These are phyloP conservation scores for Limonium bicolor DNA, from an alignment of 148 eudicot genomes.

Conservation along the genomic window DNA sequence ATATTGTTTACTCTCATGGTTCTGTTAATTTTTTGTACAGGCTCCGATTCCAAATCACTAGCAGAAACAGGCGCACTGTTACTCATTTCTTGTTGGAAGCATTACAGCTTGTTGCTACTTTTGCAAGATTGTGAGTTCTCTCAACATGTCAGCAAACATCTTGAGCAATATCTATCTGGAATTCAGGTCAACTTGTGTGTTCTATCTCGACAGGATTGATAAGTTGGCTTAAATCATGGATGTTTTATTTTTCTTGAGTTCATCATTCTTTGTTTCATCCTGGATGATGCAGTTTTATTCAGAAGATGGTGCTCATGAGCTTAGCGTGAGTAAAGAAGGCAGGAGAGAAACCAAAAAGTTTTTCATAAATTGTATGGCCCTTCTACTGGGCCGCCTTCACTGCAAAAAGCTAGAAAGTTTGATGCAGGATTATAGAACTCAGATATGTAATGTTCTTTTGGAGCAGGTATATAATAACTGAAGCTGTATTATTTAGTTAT, in stretches of 20 bases:
- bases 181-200: conserved; percentile 32
- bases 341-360: conserved; percentile 46
- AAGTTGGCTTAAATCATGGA: no score
- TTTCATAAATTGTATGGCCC: conserved; percentile 61
- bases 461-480: conserved; percentile 51
- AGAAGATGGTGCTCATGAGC: conserved; percentile 28
- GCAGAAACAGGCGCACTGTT: conserved; percentile 38
- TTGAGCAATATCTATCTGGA: conserved; percentile 66
- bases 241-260: no score
- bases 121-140: conserved; percentile 34
- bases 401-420: conserved; percentile 31
- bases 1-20: not conserved
- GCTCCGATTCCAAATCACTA: conserved; percentile 21
- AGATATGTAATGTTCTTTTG: conserved; percentile 35
- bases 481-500: no score
- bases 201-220: not conserved
- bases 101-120: conserved; percentile 49
- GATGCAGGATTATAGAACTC: conserved; percentile 29
- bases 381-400: conserved; percentile 50
- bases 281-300: conserved; percentile 67
- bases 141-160: conserved; percentile 24
- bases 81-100: conserved; percentile 82
- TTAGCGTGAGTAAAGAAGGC: conserved; percentile 26
- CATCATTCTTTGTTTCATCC: no score
- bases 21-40: conserved; percentile 16